Percentiles rank a stretch among this genome's conserved stretches.
phyloP scores from a whole-genome alignment of 164 flowering plant genomes.

The Nymphaea thermarum region DNA sequence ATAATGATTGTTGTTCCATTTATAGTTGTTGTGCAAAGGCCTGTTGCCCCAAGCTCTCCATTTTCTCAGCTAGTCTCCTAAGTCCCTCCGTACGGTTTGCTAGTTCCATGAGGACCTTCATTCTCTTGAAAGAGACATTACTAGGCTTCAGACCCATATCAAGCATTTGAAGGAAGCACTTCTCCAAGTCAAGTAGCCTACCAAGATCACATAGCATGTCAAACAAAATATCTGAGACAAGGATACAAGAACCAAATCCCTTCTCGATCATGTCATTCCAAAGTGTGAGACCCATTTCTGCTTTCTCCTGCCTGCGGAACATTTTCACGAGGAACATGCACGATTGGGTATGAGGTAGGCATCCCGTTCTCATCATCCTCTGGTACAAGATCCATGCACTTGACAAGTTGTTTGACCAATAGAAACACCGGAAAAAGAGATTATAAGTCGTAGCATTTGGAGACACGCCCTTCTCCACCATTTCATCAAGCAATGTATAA shows the following conservation, averaged over 20 bases:
- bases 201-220: conserved; percentile 88
- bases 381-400: conserved; percentile 55
- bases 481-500: conserved; percentile 57
- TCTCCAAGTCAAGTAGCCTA: conserved; percentile 74
- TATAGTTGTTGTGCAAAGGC: not conserved
- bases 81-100: conserved; percentile 52
- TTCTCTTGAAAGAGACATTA: conserved; percentile 57
- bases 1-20: too few species aligned
- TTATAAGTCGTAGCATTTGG: conserved; percentile 82
- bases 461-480: conserved; percentile 43
- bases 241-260: conserved; percentile 71
- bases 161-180: conserved; percentile 76
- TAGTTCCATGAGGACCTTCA: conserved; percentile 87
- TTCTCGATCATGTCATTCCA: conserved; percentile 91
- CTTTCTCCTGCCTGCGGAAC: conserved; percentile 66
- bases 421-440: conserved; percentile 54
- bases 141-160: conserved; percentile 89
- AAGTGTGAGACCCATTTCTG: conserved; percentile 58
- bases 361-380: conserved; percentile 63
- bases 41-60: conserved; percentile 31
- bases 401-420: conserved; percentile 59
- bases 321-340: conserved; percentile 81
- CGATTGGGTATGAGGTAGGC: conserved; percentile 76
- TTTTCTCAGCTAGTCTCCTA: conserved; percentile 40
- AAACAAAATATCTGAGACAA: conserved; percentile 81